phyloP scores from a whole-genome alignment of 495 filamentous ascomycete species.

The Aspergillus incahuasiensis region DNA sequence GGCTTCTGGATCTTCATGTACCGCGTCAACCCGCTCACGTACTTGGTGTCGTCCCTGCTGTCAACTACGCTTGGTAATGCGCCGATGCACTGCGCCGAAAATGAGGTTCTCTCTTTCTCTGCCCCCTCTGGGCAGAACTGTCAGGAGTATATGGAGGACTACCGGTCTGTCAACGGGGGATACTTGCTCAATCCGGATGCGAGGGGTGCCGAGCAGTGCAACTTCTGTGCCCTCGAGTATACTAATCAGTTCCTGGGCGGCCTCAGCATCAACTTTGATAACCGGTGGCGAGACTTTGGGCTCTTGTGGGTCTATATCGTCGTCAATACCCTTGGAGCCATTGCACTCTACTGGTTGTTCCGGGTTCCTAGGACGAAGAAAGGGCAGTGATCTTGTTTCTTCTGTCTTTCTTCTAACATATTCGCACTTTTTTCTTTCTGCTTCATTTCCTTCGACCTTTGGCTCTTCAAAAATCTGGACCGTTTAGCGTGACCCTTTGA shows the following conservation, averaged over 20 bases:
- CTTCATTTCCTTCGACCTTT: no score
- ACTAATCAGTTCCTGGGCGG: conserved; percentile 39
- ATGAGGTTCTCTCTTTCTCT: conserved; percentile 51
- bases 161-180: conserved; percentile 2
- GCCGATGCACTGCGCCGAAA: conserved; percentile 46
- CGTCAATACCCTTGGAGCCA: conserved; percentile 60
- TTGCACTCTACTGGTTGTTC: conserved; percentile 64
- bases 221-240: conserved; percentile 36
- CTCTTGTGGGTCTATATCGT: conserved; percentile 54
- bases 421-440: neutral
- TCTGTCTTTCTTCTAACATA: neutral
- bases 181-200: conserved; percentile 22
- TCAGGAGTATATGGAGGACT: conserved; percentile 35
- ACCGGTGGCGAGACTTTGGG: conserved; percentile 45
- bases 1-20: conserved; percentile 74
- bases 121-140: conserved; percentile 49
- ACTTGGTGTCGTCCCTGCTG: conserved; percentile 25
- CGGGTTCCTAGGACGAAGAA: conserved; percentile 57
- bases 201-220: conserved; percentile 29
- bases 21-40: conserved; percentile 59
- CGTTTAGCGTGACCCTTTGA: no score
- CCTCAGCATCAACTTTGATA: conserved; percentile 32
- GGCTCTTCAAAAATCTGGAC: no score
- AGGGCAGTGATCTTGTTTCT: neutral
- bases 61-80: conserved; percentile 47